A percentile compares a stretch with the other conserved stretches of the same genome.
These are phyloP conservation scores for Amanita pseudoporphyria DNA, from an alignment of 768 basidiomycete species.

Conservation along the genomic window DNA sequence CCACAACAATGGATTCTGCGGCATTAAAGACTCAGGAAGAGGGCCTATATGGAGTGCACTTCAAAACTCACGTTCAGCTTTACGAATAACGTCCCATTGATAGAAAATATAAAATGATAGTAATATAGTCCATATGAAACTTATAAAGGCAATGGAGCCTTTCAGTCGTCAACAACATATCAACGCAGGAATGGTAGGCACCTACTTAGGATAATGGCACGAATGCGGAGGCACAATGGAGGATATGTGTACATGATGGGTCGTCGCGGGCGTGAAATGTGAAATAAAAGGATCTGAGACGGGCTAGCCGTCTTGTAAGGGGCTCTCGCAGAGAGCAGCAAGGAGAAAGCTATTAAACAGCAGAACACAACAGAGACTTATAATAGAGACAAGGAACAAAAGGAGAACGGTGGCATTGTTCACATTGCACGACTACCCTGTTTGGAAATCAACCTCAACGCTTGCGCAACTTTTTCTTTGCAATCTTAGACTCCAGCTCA, in stretches of 20 bases:
- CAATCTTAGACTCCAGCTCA: slow-evolving; percentile 35
- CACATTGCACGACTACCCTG: neutral
- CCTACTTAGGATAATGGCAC: neutral
- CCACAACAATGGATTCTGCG: slow-evolving; percentile 34
- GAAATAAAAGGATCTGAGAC: neutral
- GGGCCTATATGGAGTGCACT: neutral
- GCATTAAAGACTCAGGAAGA: neutral
- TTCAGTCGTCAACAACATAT: neutral
- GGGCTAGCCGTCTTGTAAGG: slow-evolving; percentile 2
- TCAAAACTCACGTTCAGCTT: slow-evolving; percentile 28
- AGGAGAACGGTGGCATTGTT: neutral
- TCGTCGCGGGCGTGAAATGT: neutral
- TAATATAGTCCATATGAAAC: slow-evolving; percentile 39
- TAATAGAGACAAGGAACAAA: neutral
- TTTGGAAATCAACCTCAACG: slow-evolving; percentile 7
- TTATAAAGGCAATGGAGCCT: slow-evolving; percentile 35
- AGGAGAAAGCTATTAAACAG: neutral
- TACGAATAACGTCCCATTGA: slow-evolving; percentile 36
- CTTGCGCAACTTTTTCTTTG: slow-evolving; percentile 24
- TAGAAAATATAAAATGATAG: slow-evolving; percentile 35
- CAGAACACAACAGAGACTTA: neutral
- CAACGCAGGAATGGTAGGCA: neutral
- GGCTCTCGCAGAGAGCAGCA: slow-evolving; percentile 3
- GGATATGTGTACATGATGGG: slow-evolving; percentile 1
- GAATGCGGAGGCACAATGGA: slow-evolving; percentile 1